Conservation (phyloP, 2,329 filamentous ascomycete genomes). For the Dothideomycetidae sp. region DNA sequence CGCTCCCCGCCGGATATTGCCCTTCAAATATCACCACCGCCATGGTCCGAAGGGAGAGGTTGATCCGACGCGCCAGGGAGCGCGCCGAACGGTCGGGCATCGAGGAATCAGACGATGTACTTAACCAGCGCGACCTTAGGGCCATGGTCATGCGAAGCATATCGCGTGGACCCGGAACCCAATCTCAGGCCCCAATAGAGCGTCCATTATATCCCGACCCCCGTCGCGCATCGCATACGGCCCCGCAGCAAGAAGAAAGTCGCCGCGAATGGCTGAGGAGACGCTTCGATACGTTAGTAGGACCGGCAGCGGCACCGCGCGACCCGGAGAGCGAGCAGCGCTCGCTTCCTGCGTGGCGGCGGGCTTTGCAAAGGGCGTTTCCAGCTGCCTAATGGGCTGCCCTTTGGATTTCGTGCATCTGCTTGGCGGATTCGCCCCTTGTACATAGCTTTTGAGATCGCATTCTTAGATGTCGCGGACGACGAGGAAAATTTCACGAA, state of each 20-base stretch:
- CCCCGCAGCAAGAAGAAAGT: conserved; percentile 12
- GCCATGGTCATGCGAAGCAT: background rate
- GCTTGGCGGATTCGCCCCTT: too few species aligned
- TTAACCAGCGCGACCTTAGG: conserved; percentile 5
- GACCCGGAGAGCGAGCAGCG: conserved; percentile 20
- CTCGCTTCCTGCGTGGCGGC: conserved; percentile 12
- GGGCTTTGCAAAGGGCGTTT: conserved; percentile 19
- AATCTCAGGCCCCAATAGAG: conserved; percentile 5
- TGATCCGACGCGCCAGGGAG: conserved; percentile 47
- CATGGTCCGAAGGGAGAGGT: conserved; percentile 71
- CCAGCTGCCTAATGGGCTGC: conserved; percentile 2
- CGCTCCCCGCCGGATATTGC: conserved; percentile 52
- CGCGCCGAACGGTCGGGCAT: conserved; percentile 18
- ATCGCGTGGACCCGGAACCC: background rate
- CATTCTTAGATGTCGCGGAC: too few species aligned
- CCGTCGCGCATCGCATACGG: background rate
- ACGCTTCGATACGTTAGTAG: conserved; percentile 31
- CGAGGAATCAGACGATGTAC: conserved; percentile 8
- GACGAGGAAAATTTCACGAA: too few species aligned
- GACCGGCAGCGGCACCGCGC: conserved; percentile 15
- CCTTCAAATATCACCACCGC: conserved; percentile 56
- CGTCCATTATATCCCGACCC: conserved; percentile 9
- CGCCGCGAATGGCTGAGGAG: conserved; percentile 33
- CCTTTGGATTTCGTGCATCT: too few species aligned
- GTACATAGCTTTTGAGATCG: too few species aligned